Percentiles rank a stretch among this genome's conserved stretches.
Conservation (phyloP, 192 early-diverging fungal species). For the Funneliformis mosseae region DNA sequence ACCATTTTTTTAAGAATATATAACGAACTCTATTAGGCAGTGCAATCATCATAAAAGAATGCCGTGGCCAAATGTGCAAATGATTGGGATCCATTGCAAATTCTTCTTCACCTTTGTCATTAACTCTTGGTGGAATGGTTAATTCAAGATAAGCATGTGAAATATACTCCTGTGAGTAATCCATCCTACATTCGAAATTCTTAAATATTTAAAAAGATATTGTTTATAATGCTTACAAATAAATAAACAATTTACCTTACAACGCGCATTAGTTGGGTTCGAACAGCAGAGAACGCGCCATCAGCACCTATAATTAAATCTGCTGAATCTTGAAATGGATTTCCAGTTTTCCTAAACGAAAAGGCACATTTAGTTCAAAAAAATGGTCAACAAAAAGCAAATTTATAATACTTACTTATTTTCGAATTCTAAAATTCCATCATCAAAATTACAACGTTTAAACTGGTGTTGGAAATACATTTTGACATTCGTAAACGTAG, state of each 20-base stretch:
- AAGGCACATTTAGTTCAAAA: not conserved
- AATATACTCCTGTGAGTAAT: conserved; percentile 89
- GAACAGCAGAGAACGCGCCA: conserved; percentile 80
- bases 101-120: conserved; percentile 55
- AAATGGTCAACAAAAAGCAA: not conserved
- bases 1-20: no score
- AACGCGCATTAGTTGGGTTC: conserved; percentile 80
- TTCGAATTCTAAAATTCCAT: conserved; percentile 55
- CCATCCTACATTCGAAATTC: conserved; percentile 54
- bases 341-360: conserved; percentile 45
- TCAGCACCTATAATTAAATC: conserved; percentile 91
- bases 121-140: conserved; percentile 70
- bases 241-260: conserved; percentile 52
- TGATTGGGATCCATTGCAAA: conserved; percentile 89
- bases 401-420: conserved; percentile 43
- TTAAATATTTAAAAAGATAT: not conserved
- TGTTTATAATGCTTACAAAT: not conserved
- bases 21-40: conserved; percentile 82
- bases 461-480: conserved; percentile 80
- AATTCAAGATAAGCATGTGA: conserved; percentile 92
- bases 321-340: conserved; percentile 48
- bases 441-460: conserved; percentile 70
- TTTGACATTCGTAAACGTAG: conserved; percentile 64
- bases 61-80: conserved; percentile 96
- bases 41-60: conserved; percentile 98